These are phyloP conservation scores for Alliaria petiolata DNA, from an alignment of 345 rosid genomes.

Conservation along the genomic window DNA sequence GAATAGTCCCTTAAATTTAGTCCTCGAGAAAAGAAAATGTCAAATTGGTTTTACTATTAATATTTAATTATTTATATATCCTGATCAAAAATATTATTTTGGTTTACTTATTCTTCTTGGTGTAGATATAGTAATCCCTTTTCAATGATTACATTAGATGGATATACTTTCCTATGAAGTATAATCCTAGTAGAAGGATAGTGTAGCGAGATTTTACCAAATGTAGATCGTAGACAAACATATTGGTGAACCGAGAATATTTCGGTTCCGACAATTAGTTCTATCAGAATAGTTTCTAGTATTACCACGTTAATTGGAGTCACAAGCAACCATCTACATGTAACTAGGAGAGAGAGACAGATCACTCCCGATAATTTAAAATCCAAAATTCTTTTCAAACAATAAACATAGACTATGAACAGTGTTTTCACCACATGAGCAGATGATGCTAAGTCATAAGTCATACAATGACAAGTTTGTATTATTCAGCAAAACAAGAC, in stretches of 20 bases:
- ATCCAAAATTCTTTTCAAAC: constrained; percentile 1
- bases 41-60: constrained; percentile 1
- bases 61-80: neutral
- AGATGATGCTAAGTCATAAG: constrained; percentile 21
- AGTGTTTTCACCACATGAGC: constrained; percentile 13
- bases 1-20: neutral
- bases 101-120: neutral
- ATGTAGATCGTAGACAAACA: neutral
- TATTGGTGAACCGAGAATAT: too few relatives aligned
- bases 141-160: neutral
- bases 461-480: constrained; percentile 32
- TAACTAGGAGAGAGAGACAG: too few relatives aligned
- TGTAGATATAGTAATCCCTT: neutral
- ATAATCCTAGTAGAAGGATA: too few relatives aligned
- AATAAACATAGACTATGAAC: constrained; percentile 6
- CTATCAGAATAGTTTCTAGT: neutral
- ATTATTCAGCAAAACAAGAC: constrained; percentile 25
- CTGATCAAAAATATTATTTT: neutral
- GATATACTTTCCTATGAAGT: neutral
- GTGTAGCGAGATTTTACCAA: neutral
- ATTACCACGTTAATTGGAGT: neutral
- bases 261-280: too few relatives aligned
- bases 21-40: neutral
- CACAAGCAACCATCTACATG: neutral
- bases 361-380: neutral